Percentiles rank a stretch among this genome's conserved stretches.
phyloP scores from a whole-genome alignment of 495 filamentous ascomycete species.

The Aspergillus carlsbadensis region DNA sequence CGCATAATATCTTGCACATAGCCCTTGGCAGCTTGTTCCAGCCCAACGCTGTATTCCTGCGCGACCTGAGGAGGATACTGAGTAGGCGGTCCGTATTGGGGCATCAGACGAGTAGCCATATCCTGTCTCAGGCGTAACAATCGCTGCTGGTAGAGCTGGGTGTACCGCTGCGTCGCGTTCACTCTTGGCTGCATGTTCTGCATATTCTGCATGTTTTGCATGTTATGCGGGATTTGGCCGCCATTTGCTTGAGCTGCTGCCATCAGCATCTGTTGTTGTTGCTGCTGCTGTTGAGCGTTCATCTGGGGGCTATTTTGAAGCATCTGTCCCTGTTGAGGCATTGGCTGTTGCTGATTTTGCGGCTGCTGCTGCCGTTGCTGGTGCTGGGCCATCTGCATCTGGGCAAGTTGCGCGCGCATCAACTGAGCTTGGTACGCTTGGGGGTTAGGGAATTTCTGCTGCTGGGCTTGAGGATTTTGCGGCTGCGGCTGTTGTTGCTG shows the following conservation, averaged over 20 bases:
- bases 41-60: conserved; percentile 37
- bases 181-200: conserved; percentile 25
- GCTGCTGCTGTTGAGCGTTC: conserved; percentile 40
- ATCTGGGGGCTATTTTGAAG: conserved; percentile 36
- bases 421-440: conserved; percentile 48
- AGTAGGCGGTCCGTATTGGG: conserved; percentile 41
- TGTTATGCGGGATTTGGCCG: conserved; percentile 35
- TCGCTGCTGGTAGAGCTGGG: conserved; percentile 39
- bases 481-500: conserved; percentile 31
- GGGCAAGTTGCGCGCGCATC: conserved; percentile 40
- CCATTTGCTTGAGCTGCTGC: conserved; percentile 43
- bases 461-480: conserved; percentile 37
- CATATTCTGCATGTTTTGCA: conserved; percentile 19
- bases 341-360: conserved; percentile 21
- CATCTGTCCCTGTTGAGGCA: conserved; percentile 34
- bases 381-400: conserved; percentile 43
- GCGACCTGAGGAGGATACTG: conserved; percentile 44
- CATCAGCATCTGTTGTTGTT: conserved; percentile 39
- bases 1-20: conserved; percentile 50
- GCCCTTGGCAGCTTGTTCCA: conserved; percentile 39
- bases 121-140: conserved; percentile 38
- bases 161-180: conserved; percentile 36
- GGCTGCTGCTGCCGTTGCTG: conserved; percentile 35
- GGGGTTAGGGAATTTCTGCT: conserved; percentile 37
- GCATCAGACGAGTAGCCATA: conserved; percentile 37